Evolutionary conservation across 345 rosid species (phyloP).

Genomic region (Lagerstroemia speciosa): DNA sequence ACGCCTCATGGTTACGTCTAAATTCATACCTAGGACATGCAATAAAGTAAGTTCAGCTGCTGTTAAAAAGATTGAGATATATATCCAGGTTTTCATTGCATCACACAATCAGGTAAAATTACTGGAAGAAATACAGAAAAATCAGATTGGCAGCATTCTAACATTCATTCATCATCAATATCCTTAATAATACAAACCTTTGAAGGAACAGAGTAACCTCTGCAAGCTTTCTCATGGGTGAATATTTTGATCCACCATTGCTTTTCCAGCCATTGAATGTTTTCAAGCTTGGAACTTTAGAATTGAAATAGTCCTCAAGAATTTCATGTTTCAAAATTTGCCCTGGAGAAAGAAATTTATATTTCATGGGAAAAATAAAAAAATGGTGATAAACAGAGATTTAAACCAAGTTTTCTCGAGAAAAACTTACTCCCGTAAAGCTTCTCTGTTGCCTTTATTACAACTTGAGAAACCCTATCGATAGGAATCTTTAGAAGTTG

Average conservation of each 20-base stretch:
- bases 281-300: conserved; percentile 82
- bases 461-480: conserved; percentile 61
- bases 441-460: conserved; percentile 74
- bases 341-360: conserved; percentile 27
- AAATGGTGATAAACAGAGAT: background rate
- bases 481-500: conserved; percentile 57
- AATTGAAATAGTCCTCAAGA: conserved; percentile 41
- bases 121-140: background rate
- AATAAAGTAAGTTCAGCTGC: background rate
- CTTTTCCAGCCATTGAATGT: conserved; percentile 39
- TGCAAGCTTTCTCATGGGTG: conserved; percentile 48
- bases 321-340: conserved; percentile 77
- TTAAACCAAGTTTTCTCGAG: background rate
- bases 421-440: conserved; percentile 76
- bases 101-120: background rate
- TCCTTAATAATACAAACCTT: conserved; percentile 35
- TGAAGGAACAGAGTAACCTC: conserved; percentile 57
- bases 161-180: no score
- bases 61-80: background rate
- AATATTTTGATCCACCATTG: conserved; percentile 37
- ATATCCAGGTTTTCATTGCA: background rate
- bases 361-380: conserved; percentile 7
- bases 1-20: conserved; percentile 48
- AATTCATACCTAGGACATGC: conserved; percentile 62
- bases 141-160: background rate